Percentiles rank a stretch among this genome's conserved stretches.
Conservation (phyloP, 352 stramenopile species). For the Phytophthora hibernalis region DNA sequence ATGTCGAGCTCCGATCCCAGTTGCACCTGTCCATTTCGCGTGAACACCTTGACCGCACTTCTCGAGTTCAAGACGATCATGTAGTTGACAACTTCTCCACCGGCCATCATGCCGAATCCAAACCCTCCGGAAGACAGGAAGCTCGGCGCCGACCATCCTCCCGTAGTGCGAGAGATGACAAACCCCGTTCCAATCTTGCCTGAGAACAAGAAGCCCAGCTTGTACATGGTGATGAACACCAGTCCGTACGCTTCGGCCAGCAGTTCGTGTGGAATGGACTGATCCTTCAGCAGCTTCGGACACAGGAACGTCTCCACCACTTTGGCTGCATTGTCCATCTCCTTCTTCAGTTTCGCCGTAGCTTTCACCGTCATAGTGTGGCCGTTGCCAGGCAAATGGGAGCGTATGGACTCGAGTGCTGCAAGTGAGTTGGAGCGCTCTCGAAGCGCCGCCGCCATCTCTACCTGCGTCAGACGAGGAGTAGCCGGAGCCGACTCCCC, state of each 20-base stretch:
- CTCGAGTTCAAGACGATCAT: constrained; percentile 83
- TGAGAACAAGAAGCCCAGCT: constrained; percentile 80
- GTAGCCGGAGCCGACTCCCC: not conserved
- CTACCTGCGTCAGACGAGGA: constrained; percentile 21
- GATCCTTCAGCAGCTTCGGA: constrained; percentile 78
- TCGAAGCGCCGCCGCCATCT: constrained; percentile 45
- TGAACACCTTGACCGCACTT: constrained; percentile 83
- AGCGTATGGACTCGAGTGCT: constrained; percentile 43
- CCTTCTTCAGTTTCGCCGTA: constrained; percentile 63
- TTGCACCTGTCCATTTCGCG: constrained; percentile 77
- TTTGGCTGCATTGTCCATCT: constrained; percentile 67
- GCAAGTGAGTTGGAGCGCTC: constrained; percentile 71
- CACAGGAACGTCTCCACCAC: constrained; percentile 80
- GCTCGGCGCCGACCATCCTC: constrained; percentile 76
- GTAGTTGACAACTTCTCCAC: constrained; percentile 82
- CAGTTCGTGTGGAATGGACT: constrained; percentile 82
- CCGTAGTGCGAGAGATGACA: constrained; percentile 74
- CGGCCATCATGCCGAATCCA: constrained; percentile 88
- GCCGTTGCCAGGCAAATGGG: constrained; percentile 25
- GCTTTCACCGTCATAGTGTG: constrained; percentile 69
- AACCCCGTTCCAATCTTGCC: constrained; percentile 83
- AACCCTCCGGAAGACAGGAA: constrained; percentile 77
- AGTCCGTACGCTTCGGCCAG: constrained; percentile 77
- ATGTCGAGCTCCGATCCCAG: constrained; percentile 79
- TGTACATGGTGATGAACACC: constrained; percentile 87